Evolutionary conservation across 441 rosid species (phyloP), one percentile per base, ranked within the genome.

Genomic region (Monsonia emarginata): DNA sequence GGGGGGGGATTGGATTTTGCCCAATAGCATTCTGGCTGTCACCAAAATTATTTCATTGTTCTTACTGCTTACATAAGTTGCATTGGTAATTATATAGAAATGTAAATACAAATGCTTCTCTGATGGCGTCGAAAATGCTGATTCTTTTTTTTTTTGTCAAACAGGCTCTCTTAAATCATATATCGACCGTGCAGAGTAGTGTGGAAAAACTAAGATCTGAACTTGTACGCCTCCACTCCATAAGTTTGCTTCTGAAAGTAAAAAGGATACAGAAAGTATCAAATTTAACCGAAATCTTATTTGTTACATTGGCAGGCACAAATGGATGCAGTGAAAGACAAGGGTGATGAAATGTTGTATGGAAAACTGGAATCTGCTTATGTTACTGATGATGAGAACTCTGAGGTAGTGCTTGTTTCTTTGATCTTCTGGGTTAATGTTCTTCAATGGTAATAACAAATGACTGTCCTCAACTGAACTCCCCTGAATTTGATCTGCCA

Each of bases 81-180:
- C 1, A 31, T 34, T 34, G 0, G 1, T 34, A 0, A 34, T 19
- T 48, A 48, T 48, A 16, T 18, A 48, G 21, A 21, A 18, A 19
- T 48, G 25, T 19, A 18, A 5, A 48, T n/a, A 48, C 25, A 48
- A 2, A 46, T n/a, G 1, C 46, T 40, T 40, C 46, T 1, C 25
- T 48, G 21, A 5, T 50, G 19, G 57, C 7, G 57, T 6, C 21
- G 26, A n/a, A 24, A 31, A 21, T 54, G 4, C 50, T 44, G 50
- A 44, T 44, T 36, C 14, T 2, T 14, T 13, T 50, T 22, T 19
- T 50, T 36, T 59, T 63, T 73, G 72, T 69, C 48, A 40, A 57
- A 79, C 95, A 93, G 98, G 97, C 93, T 72, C 85, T 93, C 46
- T 71, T 78, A 26, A 86, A 83, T 22, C 95, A 93, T 74, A 72